phyloP scores from a whole-genome alignment of 345 rosid species.

The Gossypium sturtianum region DNA sequence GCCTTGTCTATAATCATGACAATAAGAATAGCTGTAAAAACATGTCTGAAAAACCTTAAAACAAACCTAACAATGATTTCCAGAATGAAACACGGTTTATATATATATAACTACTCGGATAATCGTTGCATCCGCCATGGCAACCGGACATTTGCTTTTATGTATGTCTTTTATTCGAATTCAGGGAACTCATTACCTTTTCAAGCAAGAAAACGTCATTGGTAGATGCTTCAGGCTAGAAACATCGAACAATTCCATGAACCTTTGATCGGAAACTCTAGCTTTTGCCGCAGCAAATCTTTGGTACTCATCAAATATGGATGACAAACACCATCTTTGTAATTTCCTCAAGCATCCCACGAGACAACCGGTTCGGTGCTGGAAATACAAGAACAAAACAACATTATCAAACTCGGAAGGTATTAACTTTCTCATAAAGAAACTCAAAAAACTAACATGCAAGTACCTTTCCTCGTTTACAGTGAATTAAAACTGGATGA shows the following conservation, averaged over 20 bases:
- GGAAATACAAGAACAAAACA: slow-evolving; percentile 19
- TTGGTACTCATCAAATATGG: slow-evolving; percentile 84
- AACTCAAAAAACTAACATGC: neutral
- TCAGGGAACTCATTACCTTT: slow-evolving; percentile 35
- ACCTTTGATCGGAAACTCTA: slow-evolving; percentile 86
- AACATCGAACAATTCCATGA: slow-evolving; percentile 82
- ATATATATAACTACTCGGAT: neutral
- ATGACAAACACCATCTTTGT: slow-evolving; percentile 85
- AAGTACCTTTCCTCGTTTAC: slow-evolving; percentile 92
- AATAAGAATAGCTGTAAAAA: neutral
- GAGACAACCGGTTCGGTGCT: slow-evolving; percentile 95
- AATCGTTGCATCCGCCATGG: neutral
- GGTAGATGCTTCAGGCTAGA: slow-evolving; percentile 67
- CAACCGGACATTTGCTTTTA: slow-evolving; percentile 2
- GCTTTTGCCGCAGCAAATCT: slow-evolving; percentile 94
- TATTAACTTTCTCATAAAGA: neutral
- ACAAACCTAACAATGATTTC: neutral
- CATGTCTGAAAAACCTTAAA: neutral
- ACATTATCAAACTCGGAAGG: neutral
- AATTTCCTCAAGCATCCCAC: slow-evolving; percentile 93
- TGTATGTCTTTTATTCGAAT: slow-evolving; percentile 16
- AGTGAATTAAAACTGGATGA: slow-evolving; percentile 88
- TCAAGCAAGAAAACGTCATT: slow-evolving; percentile 64
- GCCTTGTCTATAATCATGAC: neutral
- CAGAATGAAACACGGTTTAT: neutral